Conservation (phyloP, 192 early-diverging fungal genomes). For the Coemansia sp. region DNA sequence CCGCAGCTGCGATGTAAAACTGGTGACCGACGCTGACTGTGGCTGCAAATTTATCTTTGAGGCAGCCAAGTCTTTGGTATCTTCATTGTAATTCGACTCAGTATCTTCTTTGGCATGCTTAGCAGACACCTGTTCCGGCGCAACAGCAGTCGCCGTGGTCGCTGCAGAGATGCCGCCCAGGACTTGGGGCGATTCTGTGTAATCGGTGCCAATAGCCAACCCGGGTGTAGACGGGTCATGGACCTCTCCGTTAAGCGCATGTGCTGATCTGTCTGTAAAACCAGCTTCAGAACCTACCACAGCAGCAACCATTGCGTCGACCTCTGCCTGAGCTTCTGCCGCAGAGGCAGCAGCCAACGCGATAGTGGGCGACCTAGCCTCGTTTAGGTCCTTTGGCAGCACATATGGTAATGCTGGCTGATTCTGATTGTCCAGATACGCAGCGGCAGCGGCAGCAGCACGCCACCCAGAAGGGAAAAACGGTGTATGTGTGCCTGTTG, state of each 20-base stretch:
- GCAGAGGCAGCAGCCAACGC: slow-evolving; percentile 22
- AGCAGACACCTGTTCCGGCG: not conserved
- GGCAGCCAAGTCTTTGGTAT: not conserved
- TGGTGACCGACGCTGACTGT: not conserved
- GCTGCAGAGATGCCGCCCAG: not conserved
- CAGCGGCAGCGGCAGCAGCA: slow-evolving; percentile 30
- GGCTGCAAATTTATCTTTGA: not conserved
- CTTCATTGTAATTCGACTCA: not conserved
- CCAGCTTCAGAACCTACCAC: not conserved
- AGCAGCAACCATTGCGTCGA: not conserved
- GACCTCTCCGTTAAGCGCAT: not conserved
- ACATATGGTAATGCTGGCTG: slow-evolving; percentile 28
- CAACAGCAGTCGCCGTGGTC: not conserved
- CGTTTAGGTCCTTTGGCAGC: slow-evolving; percentile 46
- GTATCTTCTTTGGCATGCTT: not conserved
- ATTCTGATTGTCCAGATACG: slow-evolving; percentile 32
- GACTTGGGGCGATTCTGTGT: not conserved
- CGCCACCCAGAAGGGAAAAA: slow-evolving; percentile 34
- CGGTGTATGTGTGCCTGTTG: slow-evolving; percentile 43
- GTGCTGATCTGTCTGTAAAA: too few species aligned
- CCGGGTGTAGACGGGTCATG: not conserved
- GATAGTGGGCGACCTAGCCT: slow-evolving; percentile 31
- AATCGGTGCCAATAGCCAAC: not conserved
- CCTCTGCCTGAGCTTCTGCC: slow-evolving; percentile 5
- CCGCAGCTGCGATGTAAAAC: slow-evolving; percentile 41